Conservation (phyloP, 306 rosid genomes). For the Albizia julibrissin region DNA sequence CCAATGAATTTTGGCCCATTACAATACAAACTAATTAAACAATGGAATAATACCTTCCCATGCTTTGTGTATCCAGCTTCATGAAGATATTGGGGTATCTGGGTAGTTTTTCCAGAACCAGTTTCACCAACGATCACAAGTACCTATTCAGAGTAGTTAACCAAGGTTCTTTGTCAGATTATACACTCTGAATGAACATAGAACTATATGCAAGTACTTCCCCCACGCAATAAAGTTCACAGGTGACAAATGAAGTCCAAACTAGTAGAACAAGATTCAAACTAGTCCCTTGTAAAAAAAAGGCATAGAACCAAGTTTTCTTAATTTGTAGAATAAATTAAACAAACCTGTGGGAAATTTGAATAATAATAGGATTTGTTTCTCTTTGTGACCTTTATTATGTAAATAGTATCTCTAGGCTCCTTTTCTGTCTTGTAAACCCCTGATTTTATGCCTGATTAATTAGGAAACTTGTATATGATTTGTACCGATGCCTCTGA, state of each 20-base stretch:
- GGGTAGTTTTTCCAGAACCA: constrained; percentile 97
- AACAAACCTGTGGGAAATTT: not conserved
- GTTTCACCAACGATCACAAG: constrained; percentile 98
- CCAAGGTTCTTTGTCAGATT: constrained; percentile 18
- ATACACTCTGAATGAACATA: constrained; percentile 23
- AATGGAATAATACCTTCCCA: constrained; percentile 66
- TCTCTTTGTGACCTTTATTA: not conserved
- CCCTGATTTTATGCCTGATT: not conserved
- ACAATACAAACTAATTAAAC: constrained; percentile 3
- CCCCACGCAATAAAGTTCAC: not conserved
- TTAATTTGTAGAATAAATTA: not conserved
- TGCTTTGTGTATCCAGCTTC: constrained; percentile 93
- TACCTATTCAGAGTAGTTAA: constrained; percentile 54
- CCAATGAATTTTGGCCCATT: constrained; percentile 21
- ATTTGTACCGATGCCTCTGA: not conserved
- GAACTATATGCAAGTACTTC: not conserved
- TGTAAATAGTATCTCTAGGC: not conserved
- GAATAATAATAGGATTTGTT: not conserved
- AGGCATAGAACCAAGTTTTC: not conserved
- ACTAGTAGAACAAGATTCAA: not conserved
- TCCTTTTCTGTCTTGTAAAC: not conserved
- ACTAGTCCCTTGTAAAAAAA: not conserved
- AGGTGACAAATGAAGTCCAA: constrained; percentile 4
- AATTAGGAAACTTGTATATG: not conserved
- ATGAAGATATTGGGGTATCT: constrained; percentile 97